Base-by-base conservation (phyloP, 345 rosid species). In the Odontarrhena argentea region DNA sequence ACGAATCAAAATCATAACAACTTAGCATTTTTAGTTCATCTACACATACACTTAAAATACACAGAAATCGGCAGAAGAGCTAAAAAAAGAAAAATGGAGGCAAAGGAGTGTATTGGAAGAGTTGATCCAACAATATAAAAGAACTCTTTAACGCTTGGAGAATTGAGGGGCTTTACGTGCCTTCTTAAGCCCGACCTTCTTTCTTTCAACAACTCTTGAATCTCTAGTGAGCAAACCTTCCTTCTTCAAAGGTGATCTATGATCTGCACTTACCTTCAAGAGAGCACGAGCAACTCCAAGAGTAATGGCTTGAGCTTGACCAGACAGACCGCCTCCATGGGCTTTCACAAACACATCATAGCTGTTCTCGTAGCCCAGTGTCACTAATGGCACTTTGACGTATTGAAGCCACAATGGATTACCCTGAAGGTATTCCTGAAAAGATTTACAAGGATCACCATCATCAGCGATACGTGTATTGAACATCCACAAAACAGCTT, bases 241-340 rank as follows among this genome's bases (percentile, higher is more conserved):
- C 63, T 83, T 77, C 69, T 77, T 93, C 80, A 90, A 70, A 38
- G 97, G 91, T 0, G 73, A 15, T 76, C 96, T 83, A 65, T 90
- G 96, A 76, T 74, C 81, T 45, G 71, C 82, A 32, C 89, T 93
- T 45, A 93, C 91, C 83, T 88, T 93, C 3, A 90, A 68, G 75
- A 88, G 71, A 1, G 99, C 97, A 56, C 96, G 94, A 46, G 99
- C 99, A 43, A 93, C 59, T 63, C 96, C 97, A 0, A 85, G 91
- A 7, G 97, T 80, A 65, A 93, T 90, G 0, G 99, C 97, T 77
- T 93, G 99, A 55, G 97, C 97, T 78, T 93, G 97, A 71, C 99
- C 99, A 4, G 95, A 82, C 28, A 93, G 97, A 45, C 97, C 97
- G 0, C 97, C 97, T 1, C 97, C 98, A 53, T 86, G 97, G 9